phyloP scores from a whole-genome alignment of 768 basidiomycete genomes.

The Lentinula boryana region DNA sequence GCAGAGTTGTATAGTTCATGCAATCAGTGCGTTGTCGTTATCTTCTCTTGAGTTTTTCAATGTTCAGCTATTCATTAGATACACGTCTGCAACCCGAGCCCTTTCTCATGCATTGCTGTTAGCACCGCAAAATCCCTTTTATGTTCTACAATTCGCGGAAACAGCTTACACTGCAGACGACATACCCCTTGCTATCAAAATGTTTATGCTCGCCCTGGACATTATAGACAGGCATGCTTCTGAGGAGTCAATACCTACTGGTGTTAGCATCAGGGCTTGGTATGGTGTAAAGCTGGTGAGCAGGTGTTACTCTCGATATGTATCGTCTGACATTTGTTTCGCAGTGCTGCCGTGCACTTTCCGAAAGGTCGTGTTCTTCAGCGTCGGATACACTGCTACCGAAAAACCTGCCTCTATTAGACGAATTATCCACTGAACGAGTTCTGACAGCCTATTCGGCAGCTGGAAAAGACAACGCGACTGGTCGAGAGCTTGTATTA shows the following conservation, averaged over 20 bases:
- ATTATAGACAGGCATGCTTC: constrained; percentile 58
- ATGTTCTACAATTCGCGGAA: constrained; percentile 80
- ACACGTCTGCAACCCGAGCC: constrained; percentile 64
- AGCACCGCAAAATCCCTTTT: constrained; percentile 82
- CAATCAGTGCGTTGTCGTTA: constrained; percentile 51
- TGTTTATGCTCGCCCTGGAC: constrained; percentile 73
- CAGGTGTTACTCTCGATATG: constrained; percentile 4
- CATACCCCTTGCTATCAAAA: constrained; percentile 69
- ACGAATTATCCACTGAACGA: constrained; percentile 69
- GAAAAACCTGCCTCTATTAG: constrained; percentile 50
- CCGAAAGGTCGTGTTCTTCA: constrained; percentile 35
- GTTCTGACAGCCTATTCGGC: constrained; percentile 58
- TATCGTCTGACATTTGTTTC: constrained; percentile 2
- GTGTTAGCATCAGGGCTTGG: constrained; percentile 69
- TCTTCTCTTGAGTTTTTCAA: not conserved
- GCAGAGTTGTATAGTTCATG: constrained; percentile 73
- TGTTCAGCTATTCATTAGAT: constrained; percentile 36
- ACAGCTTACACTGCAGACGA: constrained; percentile 80
- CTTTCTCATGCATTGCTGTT: constrained; percentile 79
- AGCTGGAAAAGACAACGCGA: constrained; percentile 28
- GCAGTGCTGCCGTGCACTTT: constrained; percentile 57
- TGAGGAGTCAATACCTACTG: constrained; percentile 54
- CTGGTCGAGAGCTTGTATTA: constrained; percentile 37
- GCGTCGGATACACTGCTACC: constrained; percentile 55
- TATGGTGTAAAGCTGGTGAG: constrained; percentile 76